Conservation (phyloP, 805 yeast species). For the Schwanniomyces occidentalis region DNA sequence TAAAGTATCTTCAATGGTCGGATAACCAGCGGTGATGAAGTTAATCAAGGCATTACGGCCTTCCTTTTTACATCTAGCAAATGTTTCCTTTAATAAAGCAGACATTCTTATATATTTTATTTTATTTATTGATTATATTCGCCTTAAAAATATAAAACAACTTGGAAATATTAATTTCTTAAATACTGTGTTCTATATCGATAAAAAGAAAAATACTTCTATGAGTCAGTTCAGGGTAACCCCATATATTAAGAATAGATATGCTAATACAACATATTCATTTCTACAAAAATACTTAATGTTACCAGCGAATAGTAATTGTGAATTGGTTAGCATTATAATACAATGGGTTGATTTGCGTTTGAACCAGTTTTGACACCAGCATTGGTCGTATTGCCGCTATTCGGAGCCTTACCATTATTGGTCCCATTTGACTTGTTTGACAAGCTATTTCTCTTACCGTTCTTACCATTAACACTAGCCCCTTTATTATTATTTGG, state of each 20-base stretch:
- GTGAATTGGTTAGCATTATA: too few relatives aligned
- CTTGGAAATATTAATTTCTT: not conserved
- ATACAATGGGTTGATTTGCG: conserved; percentile 12
- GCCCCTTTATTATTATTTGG: conserved; percentile 6
- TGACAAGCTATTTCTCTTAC: not conserved
- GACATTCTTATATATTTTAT: conserved; percentile 42
- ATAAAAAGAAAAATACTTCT: not conserved
- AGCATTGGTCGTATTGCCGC: not conserved
- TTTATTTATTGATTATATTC: not conserved
- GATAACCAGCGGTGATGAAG: conserved; percentile 93
- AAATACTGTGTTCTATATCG: conserved; percentile 7
- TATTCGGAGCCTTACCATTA: not conserved
- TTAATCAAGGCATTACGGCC: conserved; percentile 87
- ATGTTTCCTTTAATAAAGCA: conserved; percentile 56
- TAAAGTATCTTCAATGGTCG: conserved; percentile 82
- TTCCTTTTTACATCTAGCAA: conserved; percentile 58
- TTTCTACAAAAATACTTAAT: too few relatives aligned
- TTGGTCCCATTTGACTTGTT: not conserved
- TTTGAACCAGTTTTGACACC: conserved; percentile 3
- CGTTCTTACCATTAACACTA: not conserved
- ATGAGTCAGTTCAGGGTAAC: conserved; percentile 35
- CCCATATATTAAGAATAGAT: too few relatives aligned
- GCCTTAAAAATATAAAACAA: not conserved
- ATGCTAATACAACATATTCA: too few relatives aligned
- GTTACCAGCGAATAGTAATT: too few relatives aligned